A percentile compares a stretch with the other conserved stretches of the same genome.
phyloP scores from a whole-genome alignment of 2,329 filamentous ascomycete species.

The Fusarium secorum region DNA sequence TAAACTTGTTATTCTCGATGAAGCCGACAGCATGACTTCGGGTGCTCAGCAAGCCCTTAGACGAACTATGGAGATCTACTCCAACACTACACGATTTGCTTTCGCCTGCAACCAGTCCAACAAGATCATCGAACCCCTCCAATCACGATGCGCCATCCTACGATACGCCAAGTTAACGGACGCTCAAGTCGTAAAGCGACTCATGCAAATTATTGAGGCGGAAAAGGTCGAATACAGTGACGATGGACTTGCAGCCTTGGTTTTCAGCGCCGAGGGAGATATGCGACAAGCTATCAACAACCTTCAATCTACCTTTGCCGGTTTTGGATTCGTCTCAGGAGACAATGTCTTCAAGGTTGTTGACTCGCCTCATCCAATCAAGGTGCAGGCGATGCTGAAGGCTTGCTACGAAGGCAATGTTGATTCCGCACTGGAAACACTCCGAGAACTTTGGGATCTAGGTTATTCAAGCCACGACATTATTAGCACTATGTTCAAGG shows the following conservation, averaged over 20 bases:
- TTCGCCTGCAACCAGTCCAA: slow-evolving; percentile 99
- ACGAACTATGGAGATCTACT: slow-evolving; percentile 99
- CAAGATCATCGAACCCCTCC: slow-evolving; percentile 99
- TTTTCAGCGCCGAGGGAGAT: slow-evolving; percentile 96
- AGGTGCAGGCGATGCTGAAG: slow-evolving; percentile 98
- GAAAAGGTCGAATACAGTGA: slow-evolving; percentile 92
- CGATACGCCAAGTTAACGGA: slow-evolving; percentile 93
- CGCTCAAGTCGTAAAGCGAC: slow-evolving; percentile 86
- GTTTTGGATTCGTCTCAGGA: slow-evolving; percentile 95
- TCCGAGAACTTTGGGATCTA: slow-evolving; percentile 92
- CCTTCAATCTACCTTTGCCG: slow-evolving; percentile 88
- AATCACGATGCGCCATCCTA: slow-evolving; percentile 94
- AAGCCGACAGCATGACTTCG: slow-evolving; percentile 97
- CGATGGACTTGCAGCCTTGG: slow-evolving; percentile 92
- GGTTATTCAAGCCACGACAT: slow-evolving; percentile 99
- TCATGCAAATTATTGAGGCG: slow-evolving; percentile 91
- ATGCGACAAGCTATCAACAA: slow-evolving; percentile 99
- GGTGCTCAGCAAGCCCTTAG: slow-evolving; percentile 95
- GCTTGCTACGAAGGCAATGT: slow-evolving; percentile 93
- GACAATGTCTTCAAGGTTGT: slow-evolving; percentile 99
- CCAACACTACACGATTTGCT: slow-evolving; percentile 92
- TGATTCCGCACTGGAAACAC: slow-evolving; percentile 82
- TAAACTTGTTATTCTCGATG: slow-evolving; percentile 96
- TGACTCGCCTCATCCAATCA: slow-evolving; percentile 95
- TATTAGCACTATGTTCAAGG: slow-evolving; percentile 98